A percentile compares a stretch with the other conserved stretches of the same genome.
Evolutionary conservation across 2,329 filamentous ascomycete species (phyloP).

Genomic region (Alternaria panax): DNA sequence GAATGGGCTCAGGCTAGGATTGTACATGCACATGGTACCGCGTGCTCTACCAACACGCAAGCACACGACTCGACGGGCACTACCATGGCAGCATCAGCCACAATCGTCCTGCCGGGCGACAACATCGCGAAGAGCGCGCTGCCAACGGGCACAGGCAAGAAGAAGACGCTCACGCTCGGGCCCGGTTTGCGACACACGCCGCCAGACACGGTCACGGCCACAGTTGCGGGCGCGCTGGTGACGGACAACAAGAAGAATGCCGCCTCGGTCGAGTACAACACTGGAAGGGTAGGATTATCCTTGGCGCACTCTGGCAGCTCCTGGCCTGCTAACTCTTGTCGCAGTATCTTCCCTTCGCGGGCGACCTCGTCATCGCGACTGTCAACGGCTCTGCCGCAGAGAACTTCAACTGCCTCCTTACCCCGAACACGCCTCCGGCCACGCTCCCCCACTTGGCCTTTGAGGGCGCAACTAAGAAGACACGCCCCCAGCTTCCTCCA

Average conservation of each 20-base stretch:
- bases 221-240: conserved; percentile 71
- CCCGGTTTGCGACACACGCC: conserved; percentile 84
- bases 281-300: conserved; percentile 66
- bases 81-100: conserved; percentile 62
- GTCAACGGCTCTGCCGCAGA: conserved; percentile 79
- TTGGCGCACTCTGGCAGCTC: conserved; percentile 14
- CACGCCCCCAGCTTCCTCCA: conserved; percentile 75
- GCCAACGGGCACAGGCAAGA: conserved; percentile 69
- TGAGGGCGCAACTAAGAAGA: conserved; percentile 91
- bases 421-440: conserved; percentile 67
- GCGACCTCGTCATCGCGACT: conserved; percentile 88
- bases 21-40: conserved; percentile 14
- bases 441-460: conserved; percentile 89
- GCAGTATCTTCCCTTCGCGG: conserved; percentile 79
- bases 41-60: background rate
- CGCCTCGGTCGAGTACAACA: conserved; percentile 76
- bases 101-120: conserved; percentile 86
- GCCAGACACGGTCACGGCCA: conserved; percentile 74
- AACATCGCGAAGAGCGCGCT: conserved; percentile 70
- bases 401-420: conserved; percentile 79
- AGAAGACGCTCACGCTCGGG: conserved; percentile 76
- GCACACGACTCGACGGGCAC: conserved; percentile 6
- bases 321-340: conserved; percentile 16
- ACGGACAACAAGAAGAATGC: conserved; percentile 77
- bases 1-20: conserved; percentile 24